Percentiles rank a stretch among this genome's conserved stretches.
phyloP scores from a whole-genome alignment of 176 grass and related monocot species.

The Raddia distichophylla region DNA sequence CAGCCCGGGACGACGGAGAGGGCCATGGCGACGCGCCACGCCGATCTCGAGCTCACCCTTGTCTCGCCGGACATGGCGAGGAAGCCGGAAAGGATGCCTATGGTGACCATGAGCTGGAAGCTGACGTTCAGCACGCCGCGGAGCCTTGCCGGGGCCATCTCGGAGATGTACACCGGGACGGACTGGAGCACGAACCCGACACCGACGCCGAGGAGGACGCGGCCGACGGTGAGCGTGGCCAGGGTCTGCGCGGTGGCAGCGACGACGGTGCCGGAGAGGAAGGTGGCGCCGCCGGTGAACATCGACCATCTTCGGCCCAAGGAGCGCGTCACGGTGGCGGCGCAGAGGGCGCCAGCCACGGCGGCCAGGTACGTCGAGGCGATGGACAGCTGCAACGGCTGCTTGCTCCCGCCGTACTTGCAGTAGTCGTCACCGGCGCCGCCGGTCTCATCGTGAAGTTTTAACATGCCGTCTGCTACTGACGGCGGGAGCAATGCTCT shows the following conservation, averaged over 20 bases:
- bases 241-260: conserved; percentile 48
- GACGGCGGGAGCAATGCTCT: not conserved
- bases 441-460: too few species aligned
- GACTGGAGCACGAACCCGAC: conserved; percentile 62
- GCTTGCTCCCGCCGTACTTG: conserved; percentile 68
- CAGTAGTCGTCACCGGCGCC: conserved; percentile 35
- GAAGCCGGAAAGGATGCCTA: conserved; percentile 20
- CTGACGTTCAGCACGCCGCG: conserved; percentile 41
- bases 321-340: conserved; percentile 38
- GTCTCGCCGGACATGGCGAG: conserved; percentile 12
- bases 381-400: conserved; percentile 45
- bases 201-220: conserved; percentile 67
- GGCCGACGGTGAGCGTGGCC: conserved; percentile 71
- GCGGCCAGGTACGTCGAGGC: conserved; percentile 64
- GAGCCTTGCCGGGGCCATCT: conserved; percentile 36
- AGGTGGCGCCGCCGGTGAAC: conserved; percentile 54
- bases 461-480: not conserved
- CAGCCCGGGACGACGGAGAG: not conserved
- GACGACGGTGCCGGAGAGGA: conserved; percentile 52
- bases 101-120: conserved; percentile 47
- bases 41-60: conserved; percentile 12
- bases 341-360: conserved; percentile 53
- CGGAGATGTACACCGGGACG: conserved; percentile 33
- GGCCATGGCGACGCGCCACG: conserved; percentile 30
- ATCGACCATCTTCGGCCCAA: conserved; percentile 69